Evolutionary conservation across 164 flowering plant genomes (phyloP).

Genomic region (Hamamelis virginiana): DNA sequence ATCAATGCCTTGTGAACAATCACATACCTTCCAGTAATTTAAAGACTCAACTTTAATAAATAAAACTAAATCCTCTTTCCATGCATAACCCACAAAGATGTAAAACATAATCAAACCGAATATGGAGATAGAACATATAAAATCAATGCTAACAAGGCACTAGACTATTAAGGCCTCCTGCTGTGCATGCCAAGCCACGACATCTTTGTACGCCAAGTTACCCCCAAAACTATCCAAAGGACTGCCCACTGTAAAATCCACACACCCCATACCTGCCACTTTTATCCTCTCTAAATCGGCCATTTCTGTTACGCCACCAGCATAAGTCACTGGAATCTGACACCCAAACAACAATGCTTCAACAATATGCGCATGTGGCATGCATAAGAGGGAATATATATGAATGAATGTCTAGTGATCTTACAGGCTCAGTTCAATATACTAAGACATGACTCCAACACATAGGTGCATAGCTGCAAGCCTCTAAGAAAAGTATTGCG

Average conservation of each 20-base stretch:
- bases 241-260: constrained; percentile 92
- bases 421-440: too few species aligned
- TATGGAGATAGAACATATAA: not conserved
- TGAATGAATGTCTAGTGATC: too few species aligned
- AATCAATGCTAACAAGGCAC: not conserved
- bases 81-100: not conserved
- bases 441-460: too few species aligned
- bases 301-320: constrained; percentile 86
- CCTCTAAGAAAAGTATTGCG: too few species aligned
- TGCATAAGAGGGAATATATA: not conserved
- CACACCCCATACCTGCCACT: constrained; percentile 65
- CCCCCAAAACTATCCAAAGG: constrained; percentile 94
- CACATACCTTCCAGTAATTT: too few species aligned
- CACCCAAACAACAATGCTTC: constrained; percentile 12
- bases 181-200: constrained; percentile 73
- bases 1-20: too few species aligned
- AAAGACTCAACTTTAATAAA: not conserved
- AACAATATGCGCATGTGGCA: not conserved
- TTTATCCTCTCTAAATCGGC: constrained; percentile 80
- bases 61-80: not conserved
- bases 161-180: constrained; percentile 20
- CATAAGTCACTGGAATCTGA: constrained; percentile 93
- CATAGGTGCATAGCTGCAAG: too few species aligned
- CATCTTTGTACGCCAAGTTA: constrained; percentile 66
- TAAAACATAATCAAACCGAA: not conserved